Conservation (phyloP, 73 alveolate genomes). For the Uronychia setigera region DNA sequence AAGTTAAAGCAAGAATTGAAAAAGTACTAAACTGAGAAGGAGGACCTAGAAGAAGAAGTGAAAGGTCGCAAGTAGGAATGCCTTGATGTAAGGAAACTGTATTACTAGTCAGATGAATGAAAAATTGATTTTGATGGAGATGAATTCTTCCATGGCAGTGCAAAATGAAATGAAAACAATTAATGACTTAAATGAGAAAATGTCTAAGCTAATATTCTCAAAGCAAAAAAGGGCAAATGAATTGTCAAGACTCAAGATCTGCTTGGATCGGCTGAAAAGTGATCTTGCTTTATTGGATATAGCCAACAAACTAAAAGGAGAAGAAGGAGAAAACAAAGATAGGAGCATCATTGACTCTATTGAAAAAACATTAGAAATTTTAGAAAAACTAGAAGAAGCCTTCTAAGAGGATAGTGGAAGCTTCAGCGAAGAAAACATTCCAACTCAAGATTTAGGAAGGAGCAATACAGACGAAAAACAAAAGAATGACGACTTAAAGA, state of each 20-base stretch:
- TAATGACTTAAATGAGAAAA: slow-evolving; percentile 26
- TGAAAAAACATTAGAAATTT: not conserved
- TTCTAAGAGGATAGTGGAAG: slow-evolving; percentile 10
- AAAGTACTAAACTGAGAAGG: slow-evolving; percentile 34
- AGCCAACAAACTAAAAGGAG: slow-evolving; percentile 16
- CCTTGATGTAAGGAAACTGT: no score
- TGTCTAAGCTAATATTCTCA: slow-evolving; percentile 12
- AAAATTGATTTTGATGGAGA: slow-evolving; percentile 44
- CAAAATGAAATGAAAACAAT: slow-evolving; percentile 17
- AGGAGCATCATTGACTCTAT: not conserved
- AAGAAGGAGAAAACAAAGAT: not conserved
- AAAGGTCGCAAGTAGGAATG: slow-evolving; percentile 46
- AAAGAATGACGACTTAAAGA: not conserved
- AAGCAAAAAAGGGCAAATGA: slow-evolving; percentile 1
- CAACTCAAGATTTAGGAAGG: not conserved
- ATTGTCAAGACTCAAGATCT: slow-evolving; percentile 16
- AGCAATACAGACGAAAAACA: not conserved
- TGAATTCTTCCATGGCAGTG: slow-evolving; percentile 21
- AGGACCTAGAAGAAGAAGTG: slow-evolving; percentile 60
- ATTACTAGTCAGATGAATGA: slow-evolving; percentile 67
- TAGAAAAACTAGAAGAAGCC: not conserved
- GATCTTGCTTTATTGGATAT: slow-evolving; percentile 41
- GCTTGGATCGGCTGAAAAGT: slow-evolving; percentile 50
- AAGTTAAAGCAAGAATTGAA: slow-evolving; percentile 53
- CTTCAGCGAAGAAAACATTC: slow-evolving; percentile 18